phyloP scores from a whole-genome alignment of 2,329 filamentous ascomycete genomes.

The Huntiella moniliformis region DNA sequence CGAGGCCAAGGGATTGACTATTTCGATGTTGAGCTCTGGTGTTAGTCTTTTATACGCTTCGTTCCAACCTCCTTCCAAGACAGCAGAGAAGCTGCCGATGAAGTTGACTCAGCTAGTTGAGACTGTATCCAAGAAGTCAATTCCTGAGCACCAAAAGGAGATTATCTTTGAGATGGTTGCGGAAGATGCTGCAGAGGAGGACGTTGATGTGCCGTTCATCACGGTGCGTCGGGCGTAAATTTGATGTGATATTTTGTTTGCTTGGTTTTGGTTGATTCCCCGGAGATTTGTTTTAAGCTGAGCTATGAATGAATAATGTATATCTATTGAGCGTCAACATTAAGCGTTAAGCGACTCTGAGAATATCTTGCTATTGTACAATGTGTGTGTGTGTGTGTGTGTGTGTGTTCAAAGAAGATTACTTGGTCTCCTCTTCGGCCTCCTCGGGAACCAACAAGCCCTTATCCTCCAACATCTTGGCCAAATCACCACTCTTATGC shows the following conservation, averaged over 20 bases:
- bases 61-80: slow-evolving; percentile 64
- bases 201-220: slow-evolving; percentile 93
- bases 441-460: slow-evolving; percentile 50
- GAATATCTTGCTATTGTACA: too few species aligned
- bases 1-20: slow-evolving; percentile 56
- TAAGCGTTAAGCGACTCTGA: too few species aligned
- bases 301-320: too few species aligned
- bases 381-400: too few species aligned
- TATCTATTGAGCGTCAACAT: too few species aligned
- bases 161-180: slow-evolving; percentile 92
- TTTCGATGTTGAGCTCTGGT: slow-evolving; percentile 93
- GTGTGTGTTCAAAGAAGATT: too few species aligned
- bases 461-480: slow-evolving; percentile 83
- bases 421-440: slow-evolving; percentile 17
- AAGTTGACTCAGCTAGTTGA: slow-evolving; percentile 82
- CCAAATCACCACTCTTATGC: slow-evolving; percentile 89
- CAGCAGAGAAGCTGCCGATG: slow-evolving; percentile 64
- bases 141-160: slow-evolving; percentile 82
- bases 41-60: slow-evolving; percentile 86
- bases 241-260: too few species aligned
- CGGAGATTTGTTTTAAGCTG: too few species aligned
- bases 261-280: too few species aligned
- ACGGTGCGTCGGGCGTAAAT: slow-evolving; percentile 41
- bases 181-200: slow-evolving; percentile 73
- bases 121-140: slow-evolving; percentile 75